Conservation (phyloP, 768 basidiomycete genomes). For the Phlebiopsis flavidoalba region DNA sequence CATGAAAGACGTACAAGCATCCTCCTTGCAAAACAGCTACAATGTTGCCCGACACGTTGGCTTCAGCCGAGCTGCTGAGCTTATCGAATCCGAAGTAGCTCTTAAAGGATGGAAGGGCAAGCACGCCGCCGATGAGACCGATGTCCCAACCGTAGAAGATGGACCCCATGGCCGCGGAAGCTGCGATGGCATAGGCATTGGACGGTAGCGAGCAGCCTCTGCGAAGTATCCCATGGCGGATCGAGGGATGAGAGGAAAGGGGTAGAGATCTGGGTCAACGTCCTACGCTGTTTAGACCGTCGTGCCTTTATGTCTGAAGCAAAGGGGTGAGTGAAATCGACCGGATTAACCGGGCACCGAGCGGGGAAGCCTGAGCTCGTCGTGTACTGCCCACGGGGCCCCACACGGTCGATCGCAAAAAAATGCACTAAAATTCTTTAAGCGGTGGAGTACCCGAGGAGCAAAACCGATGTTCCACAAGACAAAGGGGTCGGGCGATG, state of each 20-base stretch:
- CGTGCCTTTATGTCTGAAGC: background rate
- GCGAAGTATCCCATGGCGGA: background rate
- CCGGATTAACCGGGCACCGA: background rate
- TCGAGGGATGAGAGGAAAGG: background rate
- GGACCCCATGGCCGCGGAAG: constrained; percentile 42
- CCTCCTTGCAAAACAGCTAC: constrained; percentile 48
- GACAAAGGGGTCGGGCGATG: background rate
- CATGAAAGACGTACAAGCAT: constrained; percentile 34
- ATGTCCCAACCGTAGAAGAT: constrained; percentile 48
- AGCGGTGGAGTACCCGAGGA: background rate
- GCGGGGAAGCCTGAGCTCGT: background rate
- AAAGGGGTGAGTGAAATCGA: background rate
- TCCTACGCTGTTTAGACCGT: background rate
- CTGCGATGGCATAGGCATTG: constrained; percentile 41
- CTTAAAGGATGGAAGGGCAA: constrained; percentile 42
- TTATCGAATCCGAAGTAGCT: constrained; percentile 42
- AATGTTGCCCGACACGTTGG: constrained; percentile 44
- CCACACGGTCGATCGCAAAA: background rate
- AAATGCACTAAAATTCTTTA: background rate
- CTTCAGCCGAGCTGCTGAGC: constrained; percentile 30
- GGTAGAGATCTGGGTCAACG: background rate
- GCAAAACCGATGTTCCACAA: background rate
- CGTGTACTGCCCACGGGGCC: constrained; percentile 1
- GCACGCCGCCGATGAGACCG: constrained; percentile 45
- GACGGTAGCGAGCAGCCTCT: constrained; percentile 27